Base-by-base conservation (phyloP, 768 basidiomycete genomes). In the Tricholoma hemisulphureum region DNA sequence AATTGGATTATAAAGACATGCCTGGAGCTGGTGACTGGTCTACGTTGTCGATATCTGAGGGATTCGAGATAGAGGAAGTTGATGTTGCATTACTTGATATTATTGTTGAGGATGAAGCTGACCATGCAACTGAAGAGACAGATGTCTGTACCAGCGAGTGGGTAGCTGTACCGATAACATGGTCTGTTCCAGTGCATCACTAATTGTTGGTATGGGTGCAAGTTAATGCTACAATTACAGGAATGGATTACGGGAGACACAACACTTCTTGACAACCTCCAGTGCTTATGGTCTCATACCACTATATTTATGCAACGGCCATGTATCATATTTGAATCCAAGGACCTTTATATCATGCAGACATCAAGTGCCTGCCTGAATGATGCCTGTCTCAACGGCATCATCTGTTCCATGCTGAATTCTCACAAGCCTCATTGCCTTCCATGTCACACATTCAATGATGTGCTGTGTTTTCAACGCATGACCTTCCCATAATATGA, bases 371-470 rank as follows among this genome's bases (percentile, higher is more conserved):
- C 46, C 46, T 21, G 46, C 23, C 20, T 48, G 28, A 48, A 48
- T 14, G 18, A 48, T 28, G 21, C 28, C 21, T 48, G 46, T 28
- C 21, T 48, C 46, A 48, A 48, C 28, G 18, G 46, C 46, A 48
- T 48, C n/a, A n/a, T n/a, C 39, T 35, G 32, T 37, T 52, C 32
- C 32, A 52, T 37, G 51, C 51, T 6, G 24, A 35, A 35, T 37
- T 52, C 51, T 52, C 34, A 5, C 51, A 52, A 34, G 21, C 51
- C 16, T 35, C 51, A 35, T 52, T 13, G 11, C 51, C 51, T 52
- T 34, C 37, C 32, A 35, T 37, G 32, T 52, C 32, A 35, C 37
- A 52, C 24, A 52, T 32, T 37, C 37, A 34, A 71, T 14, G 34
- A 34, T 52, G 51, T 23, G 34, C 51, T 23, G 34, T 37, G 20